Base-by-base conservation (phyloP, 768 basidiomycete species). In the Kwoniella sp. region DNA sequence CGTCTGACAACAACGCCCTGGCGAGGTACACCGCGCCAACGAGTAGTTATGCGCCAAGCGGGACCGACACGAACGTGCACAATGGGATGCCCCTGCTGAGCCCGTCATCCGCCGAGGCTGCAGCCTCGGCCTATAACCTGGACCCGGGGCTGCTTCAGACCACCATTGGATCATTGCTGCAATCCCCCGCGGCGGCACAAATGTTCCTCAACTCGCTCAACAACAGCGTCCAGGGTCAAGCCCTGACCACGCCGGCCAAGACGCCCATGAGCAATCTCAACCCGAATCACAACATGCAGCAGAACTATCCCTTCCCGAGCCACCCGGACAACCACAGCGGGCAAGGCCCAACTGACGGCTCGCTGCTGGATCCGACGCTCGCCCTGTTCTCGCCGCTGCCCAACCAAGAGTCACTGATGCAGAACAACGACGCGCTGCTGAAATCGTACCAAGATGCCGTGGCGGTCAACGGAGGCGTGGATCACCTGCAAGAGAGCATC, bases 401-500 rank as follows among this genome's bases (percentile, higher is more conserved):
- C 4, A 39, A 64, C 36, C 55, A 69, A 19, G 48, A 62, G 67
- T 49, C 70, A 8, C 59, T 75, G 7, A 70, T 76, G 28, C 55
- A 66, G 11, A 72, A 74, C 17, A 72, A 75, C 0, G 76, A 78
- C 1, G 73, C 77, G 27, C 69, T 85, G 44, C 78, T 83, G 42
- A 78, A 79, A 59, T 75, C 79, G 0, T 88, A 86, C 78, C 80
- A 77, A 40, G 79, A 77, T 28, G 77, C 86, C 0, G 68, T 78
- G 23, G 84, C 85, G 56, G 83, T 90, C 38, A 82, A 84, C 53
- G 79, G 80, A 39, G 85, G 87, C 50, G 86, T 90, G 23, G 83
- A 84, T 57, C 80, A 81, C 31, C 73, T 89, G 46, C 82, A 85
- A 56, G 76, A 75, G 11, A 83, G 81, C 53, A 83, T 92, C 36